Base-by-base conservation (phyloP, 228 moss, liverwort and hornwort genomes). In the Sphagnum fallax region DNA sequence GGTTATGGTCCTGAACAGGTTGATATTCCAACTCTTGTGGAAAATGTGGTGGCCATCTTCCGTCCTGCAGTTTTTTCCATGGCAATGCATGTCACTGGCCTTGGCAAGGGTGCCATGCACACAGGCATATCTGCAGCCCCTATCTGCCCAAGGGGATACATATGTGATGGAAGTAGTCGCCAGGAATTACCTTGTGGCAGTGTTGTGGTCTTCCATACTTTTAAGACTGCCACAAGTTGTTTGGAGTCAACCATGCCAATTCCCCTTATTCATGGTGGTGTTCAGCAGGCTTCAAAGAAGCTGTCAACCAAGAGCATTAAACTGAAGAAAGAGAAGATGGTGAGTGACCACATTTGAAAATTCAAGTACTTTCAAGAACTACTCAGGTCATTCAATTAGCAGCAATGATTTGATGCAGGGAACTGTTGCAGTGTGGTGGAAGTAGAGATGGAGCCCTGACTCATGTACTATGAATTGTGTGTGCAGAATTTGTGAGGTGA, bases 161-260 rank as follows among this genome's bases (percentile, higher is more conserved):
- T 80, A 4, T 93, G 93, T 69, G 79, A 90, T 50, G 93, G 93
- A 6, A 88, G 88, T 16, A 88, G 82, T 51, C 89, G 90, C 47
- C 90, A 93, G 78, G 97, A 91, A 4, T 52, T 93, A 61, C 77
- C 82, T 10, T 77, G 85, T 59, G 91, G 93, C 55, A 73, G 86
- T 69, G 78, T 84, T 6, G 81, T 78, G 9, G 91, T 93, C 0
- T 98, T 88, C 57, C 93, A 93, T 8, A 93, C 91, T 0, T 98
- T 88, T 75, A 77, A 81, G 59, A 77, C 79, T 14, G 75, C 49
- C 5, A 64, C 61, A 0, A 61, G 64, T 1, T 71, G 55, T 5
- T 62, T 11, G 1, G 5, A 6, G 5, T 4, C 64, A 0, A 53
- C 14, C 5, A 8, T 16, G 32, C 63, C 80, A 8, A 11, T 80